These are phyloP conservation scores for Thuja plicata DNA, from an alignment of 83 land plant genomes.

Conservation along the genomic window DNA sequence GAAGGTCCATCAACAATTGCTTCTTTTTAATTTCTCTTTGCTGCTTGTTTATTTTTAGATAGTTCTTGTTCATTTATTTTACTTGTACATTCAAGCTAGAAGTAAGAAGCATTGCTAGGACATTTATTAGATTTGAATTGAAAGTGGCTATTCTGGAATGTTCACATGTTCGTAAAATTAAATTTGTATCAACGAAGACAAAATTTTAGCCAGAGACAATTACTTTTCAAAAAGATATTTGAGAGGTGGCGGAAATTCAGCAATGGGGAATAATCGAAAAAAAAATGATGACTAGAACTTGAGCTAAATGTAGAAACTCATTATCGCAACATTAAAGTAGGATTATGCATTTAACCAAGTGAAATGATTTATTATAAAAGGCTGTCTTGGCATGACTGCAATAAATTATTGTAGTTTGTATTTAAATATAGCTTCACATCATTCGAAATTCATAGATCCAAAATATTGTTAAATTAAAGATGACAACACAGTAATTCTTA, in stretches of 20 bases:
- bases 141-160: neutral
- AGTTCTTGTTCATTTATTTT: neutral
- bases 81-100: neutral
- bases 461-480: neutral
- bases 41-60: neutral
- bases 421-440: neutral
- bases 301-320: neutral
- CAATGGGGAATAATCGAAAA: neutral
- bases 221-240: neutral
- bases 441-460: neutral
- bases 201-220: neutral
- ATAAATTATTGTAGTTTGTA: neutral
- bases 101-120: neutral
- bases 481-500: neutral
- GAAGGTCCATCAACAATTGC: neutral
- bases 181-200: neutral
- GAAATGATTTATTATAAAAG: neutral
- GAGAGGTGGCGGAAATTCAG: neutral
- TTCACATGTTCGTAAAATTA: neutral
- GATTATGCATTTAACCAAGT: neutral
- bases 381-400: neutral
- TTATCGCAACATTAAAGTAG: neutral
- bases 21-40: neutral
- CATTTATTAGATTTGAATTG: neutral
- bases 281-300: neutral